Percentiles rank a stretch among this genome's conserved stretches.
Conservation (phyloP, 2,329 filamentous ascomycete species). For the Exophiala mesophila region DNA sequence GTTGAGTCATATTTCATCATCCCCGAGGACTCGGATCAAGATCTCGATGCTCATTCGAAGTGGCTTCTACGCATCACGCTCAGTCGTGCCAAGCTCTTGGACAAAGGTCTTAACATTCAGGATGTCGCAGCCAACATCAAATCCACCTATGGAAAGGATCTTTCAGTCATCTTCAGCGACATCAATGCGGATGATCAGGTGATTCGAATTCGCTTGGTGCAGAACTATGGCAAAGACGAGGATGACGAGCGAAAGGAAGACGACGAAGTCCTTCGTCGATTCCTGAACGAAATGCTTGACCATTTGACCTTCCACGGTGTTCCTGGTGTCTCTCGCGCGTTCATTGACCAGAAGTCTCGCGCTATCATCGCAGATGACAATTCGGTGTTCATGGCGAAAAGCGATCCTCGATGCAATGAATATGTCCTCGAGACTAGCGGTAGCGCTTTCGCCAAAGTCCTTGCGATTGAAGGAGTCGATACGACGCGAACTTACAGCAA, state of each 20-base stretch:
- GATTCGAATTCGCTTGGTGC: constrained; percentile 81
- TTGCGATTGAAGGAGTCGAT: constrained; percentile 85
- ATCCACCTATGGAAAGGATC: constrained; percentile 74
- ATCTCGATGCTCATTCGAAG: constrained; percentile 67
- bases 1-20: constrained; percentile 96
- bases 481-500: constrained; percentile 84
- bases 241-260: constrained; percentile 74
- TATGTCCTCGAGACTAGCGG: constrained; percentile 96
- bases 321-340: constrained; percentile 79
- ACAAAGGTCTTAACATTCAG: constrained; percentile 86
- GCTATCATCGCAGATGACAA: constrained; percentile 66
- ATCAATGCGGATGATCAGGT: constrained; percentile 96
- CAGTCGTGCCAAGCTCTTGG: constrained; percentile 88
- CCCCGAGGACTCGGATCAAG: constrained; percentile 70
- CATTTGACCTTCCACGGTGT: constrained; percentile 89
- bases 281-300: constrained; percentile 87
- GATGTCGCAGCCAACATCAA: constrained; percentile 89
- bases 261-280: constrained; percentile 85
- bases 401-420: constrained; percentile 72
- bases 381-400: constrained; percentile 67
- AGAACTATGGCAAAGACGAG: constrained; percentile 62
- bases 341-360: constrained; percentile 76
- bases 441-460: constrained; percentile 75
- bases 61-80: constrained; percentile 94
- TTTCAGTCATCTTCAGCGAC: constrained; percentile 94